Percentiles rank a stretch among this genome's conserved stretches.
phyloP scores from a whole-genome alignment of 805 yeast species.

The Candida michaelii region DNA sequence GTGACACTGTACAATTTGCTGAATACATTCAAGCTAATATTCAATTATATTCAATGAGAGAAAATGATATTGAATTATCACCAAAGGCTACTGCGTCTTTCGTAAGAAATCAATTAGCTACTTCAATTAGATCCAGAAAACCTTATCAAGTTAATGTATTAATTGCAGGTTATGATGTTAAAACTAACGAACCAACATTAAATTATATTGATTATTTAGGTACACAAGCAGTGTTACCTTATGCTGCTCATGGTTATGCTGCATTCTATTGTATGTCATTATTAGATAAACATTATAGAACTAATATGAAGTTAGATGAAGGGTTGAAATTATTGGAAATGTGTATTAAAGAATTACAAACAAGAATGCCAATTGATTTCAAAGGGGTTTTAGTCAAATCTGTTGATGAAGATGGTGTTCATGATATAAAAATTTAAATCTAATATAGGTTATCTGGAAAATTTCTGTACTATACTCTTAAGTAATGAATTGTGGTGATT shows the following conservation, averaged over 20 bases:
- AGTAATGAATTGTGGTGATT: too few species aligned
- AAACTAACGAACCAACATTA: constrained; percentile 59
- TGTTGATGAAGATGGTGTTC: constrained; percentile 57
- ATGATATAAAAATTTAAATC: constrained; percentile 3
- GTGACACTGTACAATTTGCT: constrained; percentile 94
- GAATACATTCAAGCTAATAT: constrained; percentile 92
- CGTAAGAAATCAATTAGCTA: constrained; percentile 84
- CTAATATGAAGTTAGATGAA: constrained; percentile 71
- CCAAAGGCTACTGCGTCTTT: constrained; percentile 87
- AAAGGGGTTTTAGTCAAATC: constrained; percentile 77
- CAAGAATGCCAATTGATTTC: constrained; percentile 90
- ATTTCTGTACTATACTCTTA: too few species aligned
- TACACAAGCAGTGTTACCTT: constrained; percentile 85
- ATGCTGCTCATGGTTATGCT: constrained; percentile 99
- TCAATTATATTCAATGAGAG: constrained; percentile 83
- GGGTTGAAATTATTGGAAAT: constrained; percentile 71
- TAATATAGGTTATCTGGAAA: too few species aligned
- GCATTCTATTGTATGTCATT: constrained; percentile 90
- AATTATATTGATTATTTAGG: constrained; percentile 95
- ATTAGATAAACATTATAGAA: constrained; percentile 84
- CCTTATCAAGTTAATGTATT: constrained; percentile 95
- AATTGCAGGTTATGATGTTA: constrained; percentile 76
- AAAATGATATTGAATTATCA: constrained; percentile 69
- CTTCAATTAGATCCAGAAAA: constrained; percentile 79
- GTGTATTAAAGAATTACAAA: constrained; percentile 76